A percentile compares a stretch with the other conserved stretches of the same genome.
Evolutionary conservation across 176 grass and related monocot genomes (phyloP).

Genomic region (Pharus latifolius): DNA sequence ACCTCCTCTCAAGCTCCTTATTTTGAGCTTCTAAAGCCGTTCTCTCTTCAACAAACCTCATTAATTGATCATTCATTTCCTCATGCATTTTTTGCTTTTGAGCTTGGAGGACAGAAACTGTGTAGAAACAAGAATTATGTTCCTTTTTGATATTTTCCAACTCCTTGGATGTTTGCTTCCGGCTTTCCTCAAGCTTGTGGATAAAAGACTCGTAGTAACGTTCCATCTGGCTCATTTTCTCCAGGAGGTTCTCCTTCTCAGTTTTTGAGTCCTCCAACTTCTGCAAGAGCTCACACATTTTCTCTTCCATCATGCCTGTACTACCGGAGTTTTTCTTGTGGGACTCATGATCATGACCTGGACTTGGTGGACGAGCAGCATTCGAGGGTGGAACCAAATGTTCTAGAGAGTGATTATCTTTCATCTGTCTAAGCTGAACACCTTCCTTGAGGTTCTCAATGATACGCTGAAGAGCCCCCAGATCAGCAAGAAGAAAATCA

Average conservation of each 20-base stretch:
- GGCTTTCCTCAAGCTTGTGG: slow-evolving; percentile 71
- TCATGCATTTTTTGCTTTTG: slow-evolving; percentile 84
- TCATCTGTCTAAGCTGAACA: slow-evolving; percentile 18
- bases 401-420: slow-evolving; percentile 29
- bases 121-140: slow-evolving; percentile 82
- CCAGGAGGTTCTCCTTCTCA: slow-evolving; percentile 78
- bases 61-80: slow-evolving; percentile 77
- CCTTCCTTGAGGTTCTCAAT: slow-evolving; percentile 75
- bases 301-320: slow-evolving; percentile 64
- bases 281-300: slow-evolving; percentile 83
- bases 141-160: slow-evolving; percentile 87
- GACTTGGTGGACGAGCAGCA: slow-evolving; percentile 11
- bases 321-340: slow-evolving; percentile 33
- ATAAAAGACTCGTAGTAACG: slow-evolving; percentile 89
- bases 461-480: slow-evolving; percentile 55
- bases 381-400: slow-evolving; percentile 18
- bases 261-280: slow-evolving; percentile 93
- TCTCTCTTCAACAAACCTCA: slow-evolving; percentile 69
- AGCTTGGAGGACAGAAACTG: slow-evolving; percentile 75
- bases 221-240: slow-evolving; percentile 91
- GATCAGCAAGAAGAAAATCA: slow-evolving; percentile 78
- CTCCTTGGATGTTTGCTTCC: slow-evolving; percentile 71
- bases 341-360: slow-evolving; percentile 18
- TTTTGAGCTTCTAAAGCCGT: slow-evolving; percentile 67
- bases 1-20: slow-evolving; percentile 80